Evolutionary conservation across 257 asterid species (phyloP).

Genomic region (Ajuga chamaepitys): DNA sequence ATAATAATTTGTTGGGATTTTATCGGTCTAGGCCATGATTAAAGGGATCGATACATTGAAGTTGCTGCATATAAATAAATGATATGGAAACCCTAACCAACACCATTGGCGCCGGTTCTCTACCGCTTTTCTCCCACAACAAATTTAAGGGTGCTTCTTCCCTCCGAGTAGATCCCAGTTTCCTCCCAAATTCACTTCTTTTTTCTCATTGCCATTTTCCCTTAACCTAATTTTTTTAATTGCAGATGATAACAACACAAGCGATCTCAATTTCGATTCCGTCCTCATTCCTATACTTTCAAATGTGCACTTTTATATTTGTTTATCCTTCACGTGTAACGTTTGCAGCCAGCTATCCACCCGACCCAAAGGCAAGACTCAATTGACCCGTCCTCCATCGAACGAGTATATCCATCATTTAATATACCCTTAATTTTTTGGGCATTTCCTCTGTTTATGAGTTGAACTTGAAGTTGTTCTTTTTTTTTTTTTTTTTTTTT

Average conservation of each 20-base stretch:
- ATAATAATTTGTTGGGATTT: too few species aligned
- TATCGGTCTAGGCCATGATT: too few species aligned
- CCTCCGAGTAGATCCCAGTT: constrained; percentile 34
- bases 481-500: too few species aligned
- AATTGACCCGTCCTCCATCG: too few species aligned
- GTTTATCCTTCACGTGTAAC: constrained; percentile 69
- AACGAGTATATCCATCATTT: too few species aligned
- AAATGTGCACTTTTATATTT: constrained; percentile 37
- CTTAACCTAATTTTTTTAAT: background rate
- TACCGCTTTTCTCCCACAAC: constrained; percentile 37
- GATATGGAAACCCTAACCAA: constrained; percentile 62
- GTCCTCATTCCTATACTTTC: constrained; percentile 34
- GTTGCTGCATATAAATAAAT: too few species aligned
- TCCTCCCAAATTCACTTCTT: constrained; percentile 36
- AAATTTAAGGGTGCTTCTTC: constrained; percentile 27
- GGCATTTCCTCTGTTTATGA: too few species aligned
- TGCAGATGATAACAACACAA: constrained; percentile 29
- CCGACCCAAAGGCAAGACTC: too few species aligned
- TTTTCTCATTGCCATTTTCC: background rate
- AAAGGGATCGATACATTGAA: too few species aligned
- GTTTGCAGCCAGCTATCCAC: constrained; percentile 77
- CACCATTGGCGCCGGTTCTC: constrained; percentile 30
- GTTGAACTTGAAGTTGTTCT: too few species aligned
- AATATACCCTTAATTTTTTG: too few species aligned
- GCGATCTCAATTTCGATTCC: constrained; percentile 38